These are phyloP conservation scores for Biscutella auriculata DNA, from an alignment of 441 rosid genomes.

Conservation along the genomic window DNA sequence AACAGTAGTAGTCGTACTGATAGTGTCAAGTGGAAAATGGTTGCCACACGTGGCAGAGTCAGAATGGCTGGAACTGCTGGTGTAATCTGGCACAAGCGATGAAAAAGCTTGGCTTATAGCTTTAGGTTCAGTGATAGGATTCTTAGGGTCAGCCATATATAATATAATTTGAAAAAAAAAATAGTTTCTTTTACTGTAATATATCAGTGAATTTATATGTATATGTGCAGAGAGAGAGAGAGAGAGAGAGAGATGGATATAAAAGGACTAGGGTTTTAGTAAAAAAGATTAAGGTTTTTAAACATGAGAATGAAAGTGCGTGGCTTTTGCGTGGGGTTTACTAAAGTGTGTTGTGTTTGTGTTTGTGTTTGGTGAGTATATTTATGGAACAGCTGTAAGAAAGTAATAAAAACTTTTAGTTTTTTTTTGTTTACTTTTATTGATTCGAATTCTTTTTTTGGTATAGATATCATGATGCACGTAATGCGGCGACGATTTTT, in stretches of 20 bases:
- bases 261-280: slow-evolving; percentile 7
- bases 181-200: not conserved
- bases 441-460: not conserved
- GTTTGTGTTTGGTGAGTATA: slow-evolving; percentile 9
- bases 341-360: slow-evolving; percentile 21
- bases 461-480: too few relatives aligned
- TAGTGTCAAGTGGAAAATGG: slow-evolving; percentile 16
- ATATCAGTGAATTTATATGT: not conserved
- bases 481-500: too few relatives aligned
- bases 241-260: not conserved
- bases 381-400: slow-evolving; percentile 9
- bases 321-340: slow-evolving; percentile 24
- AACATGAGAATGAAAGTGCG: slow-evolving; percentile 14
- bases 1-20: slow-evolving; percentile 17
- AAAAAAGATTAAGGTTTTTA: slow-evolving; percentile 5
- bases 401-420: not conserved
- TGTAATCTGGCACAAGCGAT: slow-evolving; percentile 16
- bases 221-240: not conserved
- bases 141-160: slow-evolving; percentile 29
- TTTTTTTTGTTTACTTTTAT: not conserved
- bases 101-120: slow-evolving; percentile 16
- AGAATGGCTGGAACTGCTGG: slow-evolving; percentile 18
- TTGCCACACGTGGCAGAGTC: slow-evolving; percentile 17
- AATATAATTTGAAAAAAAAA: not conserved
- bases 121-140: slow-evolving; percentile 18